Evolutionary conservation across 257 asterid species (phyloP), one percentile per base, ranked within the genome.

Genomic region (Ligustrum vulgare): DNA sequence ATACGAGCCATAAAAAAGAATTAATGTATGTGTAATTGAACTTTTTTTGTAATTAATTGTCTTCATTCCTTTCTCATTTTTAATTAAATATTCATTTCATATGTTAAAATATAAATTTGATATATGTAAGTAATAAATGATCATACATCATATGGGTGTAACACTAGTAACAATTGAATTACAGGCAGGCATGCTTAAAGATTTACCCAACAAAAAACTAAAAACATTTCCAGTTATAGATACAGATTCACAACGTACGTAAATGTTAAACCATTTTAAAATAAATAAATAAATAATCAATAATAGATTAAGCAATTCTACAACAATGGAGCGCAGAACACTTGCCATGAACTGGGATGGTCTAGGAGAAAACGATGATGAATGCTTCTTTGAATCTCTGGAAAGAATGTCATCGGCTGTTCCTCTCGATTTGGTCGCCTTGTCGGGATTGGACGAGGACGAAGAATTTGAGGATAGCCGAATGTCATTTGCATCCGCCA

Each of bases 281-380:
- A n/a, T n/a, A n/a, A n/a, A n/a, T n/a, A n/a, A n/a, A n/a, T n/a
- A n/a, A n/a, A n/a, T n/a, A n/a, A n/a, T n/a, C n/a, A n/a, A n/a
- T n/a, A n/a, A n/a, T n/a, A n/a, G n/a, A n/a, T n/a, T n/a, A 23
- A 22, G 34, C 66, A 23, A 60, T 23, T 81, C 89, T 78, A 86
- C 87, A 73, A 73, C 81, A 6, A 90, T 89, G 97, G 86, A 78
- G 47, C 89, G 89, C 67, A 88, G 97, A 76, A 95, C 92, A 72
- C 82, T 93, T 34, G 89, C 99, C 36, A 91, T 95, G 99, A 79
- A 86, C 77, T 95, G 96, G 98, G 98, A 90, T 22, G 90, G 90
- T 5, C 84, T 91, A 8, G 88, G 85, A 6, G 93, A 87, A 3
- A 91, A 85, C 10, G 92, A 92, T 8, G 98, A 95, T 32, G 96